Conservation (phyloP, 78 protist species). For the Corallochytrium limacisporum region DNA sequence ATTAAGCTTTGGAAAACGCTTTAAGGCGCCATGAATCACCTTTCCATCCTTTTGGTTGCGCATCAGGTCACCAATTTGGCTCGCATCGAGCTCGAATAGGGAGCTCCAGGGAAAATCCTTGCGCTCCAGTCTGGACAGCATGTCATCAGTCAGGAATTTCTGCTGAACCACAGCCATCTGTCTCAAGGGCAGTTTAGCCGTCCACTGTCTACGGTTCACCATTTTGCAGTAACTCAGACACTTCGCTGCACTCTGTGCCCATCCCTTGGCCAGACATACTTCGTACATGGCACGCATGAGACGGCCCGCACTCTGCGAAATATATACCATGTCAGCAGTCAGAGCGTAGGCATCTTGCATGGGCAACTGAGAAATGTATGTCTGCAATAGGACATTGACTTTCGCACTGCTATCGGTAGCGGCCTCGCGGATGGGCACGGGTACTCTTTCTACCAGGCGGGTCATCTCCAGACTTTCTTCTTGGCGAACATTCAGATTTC, state of each 20-base stretch:
- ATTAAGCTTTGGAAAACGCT: slow-evolving; percentile 73
- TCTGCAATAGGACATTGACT: slow-evolving; percentile 91
- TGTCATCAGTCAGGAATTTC: too few relatives aligned
- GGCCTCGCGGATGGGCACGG: slow-evolving; percentile 83
- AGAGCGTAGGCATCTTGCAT: slow-evolving; percentile 94
- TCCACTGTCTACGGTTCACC: slow-evolving; percentile 90
- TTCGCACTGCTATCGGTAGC: slow-evolving; percentile 57
- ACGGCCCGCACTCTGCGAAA: slow-evolving; percentile 91
- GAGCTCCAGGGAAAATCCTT: slow-evolving; percentile 67
- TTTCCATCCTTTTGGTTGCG: slow-evolving; percentile 79
- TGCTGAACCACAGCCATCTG: slow-evolving; percentile 75
- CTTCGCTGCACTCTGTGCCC: slow-evolving; percentile 79
- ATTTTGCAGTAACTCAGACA: slow-evolving; percentile 68
- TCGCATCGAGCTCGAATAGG: slow-evolving; percentile 41
- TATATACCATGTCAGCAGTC: slow-evolving; percentile 92
- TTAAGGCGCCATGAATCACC: slow-evolving; percentile 51
- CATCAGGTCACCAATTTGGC: slow-evolving; percentile 64
- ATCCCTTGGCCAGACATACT: slow-evolving; percentile 73
- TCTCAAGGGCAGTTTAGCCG: slow-evolving; percentile 83
- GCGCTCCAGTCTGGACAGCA: slow-evolving; percentile 70
- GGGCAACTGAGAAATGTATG: slow-evolving; percentile 80
- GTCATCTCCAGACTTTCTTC: slow-evolving; percentile 93
- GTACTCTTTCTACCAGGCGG: slow-evolving; percentile 80
- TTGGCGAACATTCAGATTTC: slow-evolving; percentile 60
- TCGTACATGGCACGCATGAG: slow-evolving; percentile 88